Percentiles rank a stretch among this genome's conserved stretches.
Conservation (phyloP, 805 yeast species). For the Candida ulmi region DNA sequence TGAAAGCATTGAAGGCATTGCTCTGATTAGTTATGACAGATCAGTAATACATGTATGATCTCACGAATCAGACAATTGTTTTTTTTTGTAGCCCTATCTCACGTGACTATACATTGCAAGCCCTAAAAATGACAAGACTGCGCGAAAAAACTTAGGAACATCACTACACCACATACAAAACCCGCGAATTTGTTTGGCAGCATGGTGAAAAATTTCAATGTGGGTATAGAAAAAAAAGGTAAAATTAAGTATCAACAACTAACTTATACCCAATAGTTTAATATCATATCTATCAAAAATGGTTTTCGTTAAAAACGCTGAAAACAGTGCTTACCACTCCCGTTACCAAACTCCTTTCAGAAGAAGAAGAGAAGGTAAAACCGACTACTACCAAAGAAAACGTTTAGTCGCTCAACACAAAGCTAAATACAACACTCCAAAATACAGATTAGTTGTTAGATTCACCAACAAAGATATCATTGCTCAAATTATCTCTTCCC, state of each 20-base stretch:
- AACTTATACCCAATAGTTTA: neutral
- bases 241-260: neutral
- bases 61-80: too few relatives aligned
- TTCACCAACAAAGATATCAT: constrained; percentile 99
- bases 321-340: constrained; percentile 94
- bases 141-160: too few relatives aligned
- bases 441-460: constrained; percentile 99
- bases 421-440: constrained; percentile 99
- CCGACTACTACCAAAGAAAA: constrained; percentile 99
- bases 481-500: constrained; percentile 94
- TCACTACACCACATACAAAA: neutral
- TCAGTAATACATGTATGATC: too few relatives aligned
- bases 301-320: constrained; percentile 69
- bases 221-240: neutral
- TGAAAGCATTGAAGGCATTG: neutral
- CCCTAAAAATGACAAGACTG: too few relatives aligned
- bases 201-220: constrained; percentile 5
- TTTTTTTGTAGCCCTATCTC: too few relatives aligned
- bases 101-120: too few relatives aligned
- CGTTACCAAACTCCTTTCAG: constrained; percentile 99
- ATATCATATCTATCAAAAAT: constrained; percentile 35
- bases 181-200: neutral
- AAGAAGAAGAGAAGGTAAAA: constrained; percentile 99
- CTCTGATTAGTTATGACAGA: too few relatives aligned
- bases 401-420: constrained; percentile 99